A percentile compares a stretch with the other conserved stretches of the same genome.
phyloP scores from a whole-genome alignment of 2,329 filamentous ascomycete genomes.

The Drechslera avenae region DNA sequence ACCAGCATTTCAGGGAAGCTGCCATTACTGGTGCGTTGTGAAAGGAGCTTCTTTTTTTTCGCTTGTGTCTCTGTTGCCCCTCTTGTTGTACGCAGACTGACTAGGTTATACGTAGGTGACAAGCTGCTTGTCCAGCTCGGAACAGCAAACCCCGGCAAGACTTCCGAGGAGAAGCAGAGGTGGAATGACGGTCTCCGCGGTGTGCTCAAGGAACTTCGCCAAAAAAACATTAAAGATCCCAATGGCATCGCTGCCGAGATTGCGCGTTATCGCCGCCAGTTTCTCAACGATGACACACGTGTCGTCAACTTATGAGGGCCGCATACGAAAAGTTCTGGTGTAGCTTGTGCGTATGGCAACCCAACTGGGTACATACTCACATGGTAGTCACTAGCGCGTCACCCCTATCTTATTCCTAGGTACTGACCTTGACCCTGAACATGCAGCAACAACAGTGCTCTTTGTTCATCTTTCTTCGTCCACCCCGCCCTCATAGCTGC shows the following conservation, averaged over 20 bases:
- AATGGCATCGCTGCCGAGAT: conserved; percentile 49
- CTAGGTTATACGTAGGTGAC: conserved; percentile 62
- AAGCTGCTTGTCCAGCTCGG: conserved; percentile 75
- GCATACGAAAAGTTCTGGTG: neutral
- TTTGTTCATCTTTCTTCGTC: conserved; percentile 5
- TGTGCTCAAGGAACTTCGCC: conserved; percentile 47
- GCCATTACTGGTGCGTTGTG: conserved; percentile 72
- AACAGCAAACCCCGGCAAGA: conserved; percentile 65
- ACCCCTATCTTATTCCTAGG: conserved; percentile 1
- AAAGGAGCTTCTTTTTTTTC: conserved; percentile 19
- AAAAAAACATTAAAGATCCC: conserved; percentile 45
- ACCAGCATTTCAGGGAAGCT: conserved; percentile 80
- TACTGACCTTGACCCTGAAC: conserved; percentile 14
- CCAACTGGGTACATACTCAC: neutral
- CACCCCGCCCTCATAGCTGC: neutral
- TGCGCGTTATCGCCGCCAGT: conserved; percentile 47
- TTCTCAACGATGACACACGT: conserved; percentile 48
- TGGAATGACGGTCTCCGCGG: conserved; percentile 48
- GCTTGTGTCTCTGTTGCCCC: conserved; percentile 32
- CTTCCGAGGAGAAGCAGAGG: conserved; percentile 63
- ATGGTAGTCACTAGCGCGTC: conserved; percentile 2
- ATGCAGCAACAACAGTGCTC: conserved; percentile 6
- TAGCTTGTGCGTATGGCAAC: conserved; percentile 1
- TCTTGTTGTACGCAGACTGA: conserved; percentile 48
- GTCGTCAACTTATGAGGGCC: conserved; percentile 43